Base-by-base conservation (phyloP, 306 rosid species). In the Heteromeles arbutifolia region DNA sequence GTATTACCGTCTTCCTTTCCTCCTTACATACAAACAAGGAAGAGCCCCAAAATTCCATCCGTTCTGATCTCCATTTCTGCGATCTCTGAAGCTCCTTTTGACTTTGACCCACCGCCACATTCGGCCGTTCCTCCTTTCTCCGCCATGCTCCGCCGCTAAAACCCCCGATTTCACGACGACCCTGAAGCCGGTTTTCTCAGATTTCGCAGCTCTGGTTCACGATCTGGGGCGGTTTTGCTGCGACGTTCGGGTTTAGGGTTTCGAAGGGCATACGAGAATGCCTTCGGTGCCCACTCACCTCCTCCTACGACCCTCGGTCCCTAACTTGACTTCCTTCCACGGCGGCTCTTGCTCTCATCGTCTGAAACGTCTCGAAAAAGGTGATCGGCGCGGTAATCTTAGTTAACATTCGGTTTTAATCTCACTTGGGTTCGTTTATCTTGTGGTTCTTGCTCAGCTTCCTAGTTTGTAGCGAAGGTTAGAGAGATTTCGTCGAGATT, bases 311-410 rank as follows among this genome's bases (percentile, higher is more conserved):
- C 80, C 85, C 52, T 34, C 82, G 64, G 66, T 80, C 81, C 85
- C 85, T 69, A 89, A 87, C 17, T n/a, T 86, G 75, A 76, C 59
- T 58, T 79, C 82, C 24, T 86, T 84, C 69, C 89, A 87, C 65
- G 87, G 85, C 69, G 92, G 97, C 56, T 87, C 92, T 2, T 87
- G 86, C 44, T 78, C 84, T 81, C 89, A 85, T 84, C 94, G 96
- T 91, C 82, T 87, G 70, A 90, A 93, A 82, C 88, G 75, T 84
- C 91, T 91, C 15, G 86, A 87, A 73, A 90, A 88, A 44, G 67
- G 97, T 81, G 91, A 93, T 86, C 88, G 94, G 79, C 98, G 96
- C 74, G 96, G 94, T 85, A 93, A 86, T 90, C 96, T 93, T 88
- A 87, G 94, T 88, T 91, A 85, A 87, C 97, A 70, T 81, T 68